Conservation (phyloP, 2,329 filamentous ascomycete genomes). For the Clarireedia sp. region DNA sequence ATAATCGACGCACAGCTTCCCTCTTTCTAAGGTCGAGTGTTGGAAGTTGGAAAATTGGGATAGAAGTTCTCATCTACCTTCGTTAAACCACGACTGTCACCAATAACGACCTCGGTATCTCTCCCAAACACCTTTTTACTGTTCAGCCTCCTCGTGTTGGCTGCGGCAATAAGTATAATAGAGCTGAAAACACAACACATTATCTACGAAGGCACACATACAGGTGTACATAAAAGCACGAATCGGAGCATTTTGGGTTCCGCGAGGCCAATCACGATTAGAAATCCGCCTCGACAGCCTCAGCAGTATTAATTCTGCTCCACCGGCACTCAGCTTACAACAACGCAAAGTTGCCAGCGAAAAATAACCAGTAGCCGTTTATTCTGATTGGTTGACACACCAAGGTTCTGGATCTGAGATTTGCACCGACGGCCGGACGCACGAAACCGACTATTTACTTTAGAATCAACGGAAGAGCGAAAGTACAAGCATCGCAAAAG, state of each 20-base stretch:
- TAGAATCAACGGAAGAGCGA: slow-evolving; percentile 2
- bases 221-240: too few species aligned
- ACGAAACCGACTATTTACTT: slow-evolving; percentile 13
- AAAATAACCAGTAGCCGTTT: slow-evolving; percentile 19
- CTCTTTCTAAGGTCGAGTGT: background rate
- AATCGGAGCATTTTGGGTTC: too few species aligned
- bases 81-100: background rate
- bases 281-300: too few species aligned
- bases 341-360: background rate
- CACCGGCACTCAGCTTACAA: background rate
- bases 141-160: too few species aligned
- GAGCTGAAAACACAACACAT: too few species aligned
- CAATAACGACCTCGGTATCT: background rate
- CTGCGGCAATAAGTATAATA: too few species aligned
- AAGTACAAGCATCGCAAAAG: slow-evolving; percentile 11
- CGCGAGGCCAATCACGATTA: too few species aligned
- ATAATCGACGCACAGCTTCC: background rate
- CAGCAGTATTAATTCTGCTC: too few species aligned
- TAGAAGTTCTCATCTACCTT: background rate
- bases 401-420: background rate
- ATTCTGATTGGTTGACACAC: slow-evolving; percentile 12
- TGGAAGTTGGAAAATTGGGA: background rate
- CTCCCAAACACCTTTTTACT: too few species aligned
- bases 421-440: slow-evolving; percentile 12
- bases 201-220: too few species aligned